Percentiles rank a stretch among this genome's conserved stretches.
Evolutionary conservation across 2,329 filamentous ascomycete species (phyloP).

Genomic region (Fusarium nisikadoi): DNA sequence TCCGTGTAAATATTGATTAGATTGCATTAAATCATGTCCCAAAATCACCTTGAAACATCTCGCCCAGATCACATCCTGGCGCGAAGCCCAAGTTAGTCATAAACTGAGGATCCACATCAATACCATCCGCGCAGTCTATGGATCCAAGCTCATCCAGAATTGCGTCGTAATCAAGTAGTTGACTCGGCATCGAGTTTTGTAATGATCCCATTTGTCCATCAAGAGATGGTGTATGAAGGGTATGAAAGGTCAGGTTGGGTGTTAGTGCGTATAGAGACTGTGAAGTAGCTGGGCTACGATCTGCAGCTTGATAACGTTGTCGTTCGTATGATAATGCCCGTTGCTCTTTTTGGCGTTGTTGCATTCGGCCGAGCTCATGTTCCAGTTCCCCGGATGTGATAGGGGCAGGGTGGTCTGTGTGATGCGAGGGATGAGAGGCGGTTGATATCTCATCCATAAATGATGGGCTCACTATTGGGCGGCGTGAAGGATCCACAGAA

Average conservation of each 20-base stretch:
- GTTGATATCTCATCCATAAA: conserved; percentile 46
- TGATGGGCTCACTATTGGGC: conserved; percentile 27
- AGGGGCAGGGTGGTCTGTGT: conserved; percentile 33
- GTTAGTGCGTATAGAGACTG: conserved; percentile 40
- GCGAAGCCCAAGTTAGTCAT: conserved; percentile 75
- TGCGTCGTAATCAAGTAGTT: conserved; percentile 60
- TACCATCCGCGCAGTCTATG: conserved; percentile 59
- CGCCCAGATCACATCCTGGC: conserved; percentile 68
- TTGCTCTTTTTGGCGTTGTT: conserved; percentile 36
- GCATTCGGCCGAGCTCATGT: conserved; percentile 40
- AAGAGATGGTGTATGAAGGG: conserved; percentile 38
- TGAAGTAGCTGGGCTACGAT: conserved; percentile 35
- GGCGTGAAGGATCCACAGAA: conserved; percentile 30
- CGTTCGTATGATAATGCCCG: conserved; percentile 35
- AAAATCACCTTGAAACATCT: conserved; percentile 58
- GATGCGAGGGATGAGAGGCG: conserved; percentile 42
- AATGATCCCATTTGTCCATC: conserved; percentile 36
- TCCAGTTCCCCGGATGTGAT: conserved; percentile 39
- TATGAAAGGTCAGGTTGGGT: conserved; percentile 41
- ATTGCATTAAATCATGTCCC: conserved; percentile 44
- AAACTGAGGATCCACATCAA: conserved; percentile 69
- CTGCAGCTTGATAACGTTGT: conserved; percentile 33
- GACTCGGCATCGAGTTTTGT: conserved; percentile 33
- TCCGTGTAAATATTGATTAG: conserved; percentile 19
- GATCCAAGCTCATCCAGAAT: conserved; percentile 64